Conservation (phyloP, 139 green algal genomes). For the Auxenochlorella pyrenoidosa region DNA sequence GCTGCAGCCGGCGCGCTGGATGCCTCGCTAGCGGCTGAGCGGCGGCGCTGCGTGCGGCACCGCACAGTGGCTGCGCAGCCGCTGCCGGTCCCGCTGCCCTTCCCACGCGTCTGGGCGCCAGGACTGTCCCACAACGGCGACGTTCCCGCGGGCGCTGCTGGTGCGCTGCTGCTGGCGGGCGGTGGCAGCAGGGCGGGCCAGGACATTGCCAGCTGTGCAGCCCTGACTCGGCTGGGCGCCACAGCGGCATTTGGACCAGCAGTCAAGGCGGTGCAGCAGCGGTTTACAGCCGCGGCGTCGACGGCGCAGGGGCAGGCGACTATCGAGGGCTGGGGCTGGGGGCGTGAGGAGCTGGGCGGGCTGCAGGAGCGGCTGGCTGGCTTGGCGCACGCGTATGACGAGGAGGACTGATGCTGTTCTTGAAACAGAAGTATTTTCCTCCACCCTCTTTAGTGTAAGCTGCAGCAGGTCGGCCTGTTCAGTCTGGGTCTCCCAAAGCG, state of each 20-base stretch:
- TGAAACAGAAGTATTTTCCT: too few species aligned
- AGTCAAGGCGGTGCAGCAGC: neutral
- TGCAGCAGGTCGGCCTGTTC: too few species aligned
- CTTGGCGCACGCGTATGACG: conserved; percentile 32
- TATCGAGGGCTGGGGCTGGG: conserved; percentile 32
- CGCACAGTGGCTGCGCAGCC: conserved; percentile 29
- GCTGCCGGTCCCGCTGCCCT: conserved; percentile 51
- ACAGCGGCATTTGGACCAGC: conserved; percentile 33
- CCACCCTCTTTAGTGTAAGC: too few species aligned
- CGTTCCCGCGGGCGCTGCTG: neutral
- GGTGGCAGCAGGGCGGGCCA: neutral
- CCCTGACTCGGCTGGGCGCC: conserved; percentile 25
- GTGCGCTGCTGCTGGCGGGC: neutral
- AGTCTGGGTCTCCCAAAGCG: too few species aligned
- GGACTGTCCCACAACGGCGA: conserved; percentile 22
- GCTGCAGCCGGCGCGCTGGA: conserved; percentile 31
- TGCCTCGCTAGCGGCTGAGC: conserved; percentile 31
- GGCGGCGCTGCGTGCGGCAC: conserved; percentile 45
- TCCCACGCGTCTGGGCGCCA: conserved; percentile 41
- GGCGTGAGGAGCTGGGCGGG: conserved; percentile 10
- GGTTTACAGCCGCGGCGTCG: neutral
- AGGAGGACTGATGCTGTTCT: conserved; percentile 8
- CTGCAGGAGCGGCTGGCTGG: conserved; percentile 12
- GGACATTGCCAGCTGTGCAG: conserved; percentile 24
- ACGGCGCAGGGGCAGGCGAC: conserved; percentile 21